Evolutionary conservation across 306 rosid species (phyloP), one percentile per base, ranked within the genome.

Genomic region (Mimosa pudica): DNA sequence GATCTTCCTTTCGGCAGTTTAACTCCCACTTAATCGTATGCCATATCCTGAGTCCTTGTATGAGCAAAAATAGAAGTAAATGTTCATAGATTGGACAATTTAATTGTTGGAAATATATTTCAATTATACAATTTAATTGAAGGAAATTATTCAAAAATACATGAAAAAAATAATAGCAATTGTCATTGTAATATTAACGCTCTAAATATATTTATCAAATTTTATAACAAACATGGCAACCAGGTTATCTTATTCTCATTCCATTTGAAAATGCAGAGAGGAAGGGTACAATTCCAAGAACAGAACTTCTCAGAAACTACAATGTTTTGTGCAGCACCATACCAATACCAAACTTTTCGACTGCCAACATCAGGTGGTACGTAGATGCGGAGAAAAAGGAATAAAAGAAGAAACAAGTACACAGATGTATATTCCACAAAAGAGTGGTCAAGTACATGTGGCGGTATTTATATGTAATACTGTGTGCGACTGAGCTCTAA

Each of bases 361-460:
- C 82, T 93, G 54, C 98, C 93, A 61, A 85, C 87, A 42, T 80
- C 97, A 10, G 88, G 89, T 94, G 9, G 88, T 12, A 70, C 60
- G 58, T 36, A 41, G 69, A 64, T 51, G 30, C 30, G 30, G 30
- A 24, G 30, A 24, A 24, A 24, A 24, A 24, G 30, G 30, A 24
- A 24, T 24, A 24, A 24, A 24, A 24, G 30, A 24, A 24, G 30
- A 24, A 24, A 24, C 30, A 24, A 24, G 30, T 24, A 24, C 30
- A 24, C 30, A 24, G 30, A 24, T 24, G 30, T 24, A 24, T 24
- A 24, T 24, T 24, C 30, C 30, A 24, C 30, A 24, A 24, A 24
- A 24, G 78, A 7, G 3, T 69, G 30, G 30, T 24, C 30, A 7
- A 45, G 9, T 45, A 10, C 30, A 24, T 24, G 30, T 24, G 30